These are phyloP conservation scores for Oenanthe sinensis DNA, from an alignment of 129 eudicot species.

Conservation along the genomic window DNA sequence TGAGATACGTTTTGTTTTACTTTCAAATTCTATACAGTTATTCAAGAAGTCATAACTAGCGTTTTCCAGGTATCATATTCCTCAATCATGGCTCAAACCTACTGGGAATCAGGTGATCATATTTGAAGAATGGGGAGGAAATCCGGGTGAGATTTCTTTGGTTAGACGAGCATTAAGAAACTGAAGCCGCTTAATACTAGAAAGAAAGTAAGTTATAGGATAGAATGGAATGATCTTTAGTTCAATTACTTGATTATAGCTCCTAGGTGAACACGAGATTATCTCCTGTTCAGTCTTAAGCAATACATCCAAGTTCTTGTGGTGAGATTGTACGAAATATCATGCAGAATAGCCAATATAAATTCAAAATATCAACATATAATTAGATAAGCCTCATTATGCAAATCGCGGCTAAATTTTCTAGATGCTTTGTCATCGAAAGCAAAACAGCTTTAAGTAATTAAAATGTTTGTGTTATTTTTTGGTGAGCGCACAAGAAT, in stretches of 20 bases:
- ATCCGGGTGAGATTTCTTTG: constrained; percentile 56
- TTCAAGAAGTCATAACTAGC: background rate
- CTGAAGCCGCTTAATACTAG: background rate
- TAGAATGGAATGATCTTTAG: background rate
- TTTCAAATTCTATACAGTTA: background rate
- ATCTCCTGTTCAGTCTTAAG: background rate
- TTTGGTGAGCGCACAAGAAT: too few species aligned
- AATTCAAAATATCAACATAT: background rate
- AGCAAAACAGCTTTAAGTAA: background rate
- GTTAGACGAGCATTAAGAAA: constrained; percentile 37
- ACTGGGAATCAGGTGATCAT: constrained; percentile 56
- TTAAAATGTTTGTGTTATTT: too few species aligned
- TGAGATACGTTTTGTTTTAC: background rate
- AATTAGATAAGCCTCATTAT: background rate
- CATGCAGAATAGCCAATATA: background rate
- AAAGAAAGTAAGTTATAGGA: background rate
- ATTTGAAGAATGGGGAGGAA: constrained; percentile 86
- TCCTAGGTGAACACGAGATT: background rate
- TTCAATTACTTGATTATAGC: background rate
- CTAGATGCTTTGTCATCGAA: background rate
- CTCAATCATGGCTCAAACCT: constrained; percentile 32
- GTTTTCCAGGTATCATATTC: constrained; percentile 9
- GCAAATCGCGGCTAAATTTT: background rate
- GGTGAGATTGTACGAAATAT: background rate
- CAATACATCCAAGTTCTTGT: background rate